Evolutionary conservation across 1,139 yeast genomes (phyloP).

Genomic region (Geotrichum fermentans): DNA sequence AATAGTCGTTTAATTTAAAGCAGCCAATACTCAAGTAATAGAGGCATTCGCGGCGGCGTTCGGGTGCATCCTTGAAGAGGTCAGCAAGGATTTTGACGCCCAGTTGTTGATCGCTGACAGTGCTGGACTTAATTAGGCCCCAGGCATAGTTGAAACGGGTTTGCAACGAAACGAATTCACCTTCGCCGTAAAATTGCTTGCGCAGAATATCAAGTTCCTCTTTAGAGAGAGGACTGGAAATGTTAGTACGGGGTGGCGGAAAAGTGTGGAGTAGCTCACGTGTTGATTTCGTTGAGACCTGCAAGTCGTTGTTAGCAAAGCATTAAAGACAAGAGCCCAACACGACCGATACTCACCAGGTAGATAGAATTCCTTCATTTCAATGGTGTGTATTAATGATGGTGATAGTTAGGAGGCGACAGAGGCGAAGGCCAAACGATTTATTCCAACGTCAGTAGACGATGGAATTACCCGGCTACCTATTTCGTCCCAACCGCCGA

Average conservation of each 20-base stretch:
- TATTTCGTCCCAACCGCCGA: background rate
- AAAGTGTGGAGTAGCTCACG: conserved; percentile 27
- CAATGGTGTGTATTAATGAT: background rate
- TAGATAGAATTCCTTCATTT: conserved; percentile 18
- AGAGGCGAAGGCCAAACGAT: background rate
- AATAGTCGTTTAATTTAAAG: conserved; percentile 79
- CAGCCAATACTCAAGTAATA: conserved; percentile 87
- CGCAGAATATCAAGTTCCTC: conserved; percentile 72
- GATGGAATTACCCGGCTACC: background rate
- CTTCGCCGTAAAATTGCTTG: conserved; percentile 75
- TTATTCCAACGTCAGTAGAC: background rate
- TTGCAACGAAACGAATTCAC: conserved; percentile 73
- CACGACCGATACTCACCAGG: conserved; percentile 21
- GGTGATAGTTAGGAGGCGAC: background rate
- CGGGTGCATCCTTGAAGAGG: conserved; percentile 65
- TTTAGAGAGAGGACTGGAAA: conserved; percentile 56
- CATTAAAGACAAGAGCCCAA: background rate
- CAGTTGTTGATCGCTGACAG: conserved; percentile 59
- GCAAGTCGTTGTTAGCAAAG: conserved; percentile 1
- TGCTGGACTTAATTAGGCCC: conserved; percentile 77
- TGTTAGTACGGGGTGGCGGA: conserved; percentile 28
- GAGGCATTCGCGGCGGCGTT: conserved; percentile 81
- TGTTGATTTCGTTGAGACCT: conserved; percentile 36
- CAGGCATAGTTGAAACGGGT: conserved; percentile 92
- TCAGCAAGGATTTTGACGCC: conserved; percentile 71